Base-by-base conservation (phyloP, 345 rosid species). In the Citrus medica region DNA sequence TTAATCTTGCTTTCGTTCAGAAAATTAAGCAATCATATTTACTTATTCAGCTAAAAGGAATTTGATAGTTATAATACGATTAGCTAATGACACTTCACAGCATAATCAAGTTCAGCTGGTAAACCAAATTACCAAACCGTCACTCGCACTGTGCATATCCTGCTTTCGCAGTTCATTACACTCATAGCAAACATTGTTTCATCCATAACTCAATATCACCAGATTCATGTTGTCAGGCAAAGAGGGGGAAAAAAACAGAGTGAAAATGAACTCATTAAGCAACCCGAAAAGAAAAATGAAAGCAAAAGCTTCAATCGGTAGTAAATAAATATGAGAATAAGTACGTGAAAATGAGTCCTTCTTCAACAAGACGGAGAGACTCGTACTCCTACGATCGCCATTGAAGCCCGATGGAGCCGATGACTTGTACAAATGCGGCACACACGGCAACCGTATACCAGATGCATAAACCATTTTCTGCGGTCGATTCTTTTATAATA, bases 381-480 rank as follows among this genome's bases (percentile, higher is more conserved):
- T 74, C 56, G 82, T 71, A 72, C 38, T 83, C 86, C 89, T 76
- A 33, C 88, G 88, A 86, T 89, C 85, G 60, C 87, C 92, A 78
- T 69, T 79, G 86, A 87, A 89, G 80, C 78, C 82, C 0, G 87
- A 85, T 16, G 76, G 82, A 84, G 88, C 59, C 7, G 86, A 53
- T 17, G 58, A 82, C 77, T 67, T 84, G 79, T 76, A 78, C 4
- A 77, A 71, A 10, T 89, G 80, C 14, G 92, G 87, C 56, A 80
- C 83, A 38, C 71, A 82, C 9, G 90, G 85, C 61, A 90, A 83
- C 27, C 90, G 90, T 53, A 84, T 82, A 66, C 95, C 93, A 21
- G 96, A 80, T 8, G 97, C 74, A 75, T 85, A 86, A 75, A 83
- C 93, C 99, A 93, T 93, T 82, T 69, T 58, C 63, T 67, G 24